These are phyloP conservation scores for Magnaporthiopsis incrustans DNA, from an alignment of 2,329 filamentous ascomycete species.

Conservation along the genomic window DNA sequence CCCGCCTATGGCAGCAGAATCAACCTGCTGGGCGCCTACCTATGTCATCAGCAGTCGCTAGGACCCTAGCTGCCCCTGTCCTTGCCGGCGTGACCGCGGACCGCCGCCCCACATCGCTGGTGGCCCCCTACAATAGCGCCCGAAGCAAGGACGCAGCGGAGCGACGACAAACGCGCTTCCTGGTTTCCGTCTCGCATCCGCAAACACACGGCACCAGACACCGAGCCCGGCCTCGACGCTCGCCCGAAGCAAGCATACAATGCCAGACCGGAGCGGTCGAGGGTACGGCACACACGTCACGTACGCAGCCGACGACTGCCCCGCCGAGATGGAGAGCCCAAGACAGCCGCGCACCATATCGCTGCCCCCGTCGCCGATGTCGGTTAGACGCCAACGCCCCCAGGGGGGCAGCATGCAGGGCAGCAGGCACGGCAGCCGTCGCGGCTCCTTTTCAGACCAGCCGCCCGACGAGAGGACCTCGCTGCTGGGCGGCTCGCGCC, in stretches of 20 bases:
- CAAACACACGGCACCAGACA: not conserved
- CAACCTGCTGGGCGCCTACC: not conserved
- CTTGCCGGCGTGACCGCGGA: not conserved
- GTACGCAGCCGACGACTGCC: not conserved
- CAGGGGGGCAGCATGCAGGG: not conserved
- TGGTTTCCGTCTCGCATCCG: not conserved
- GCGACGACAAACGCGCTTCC: not conserved
- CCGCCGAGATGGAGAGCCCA: not conserved
- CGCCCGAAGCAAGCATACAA: not conserved
- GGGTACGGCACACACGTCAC: not conserved
- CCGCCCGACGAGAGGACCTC: constrained; percentile 22
- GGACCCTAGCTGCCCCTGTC: not conserved
- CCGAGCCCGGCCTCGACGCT: not conserved
- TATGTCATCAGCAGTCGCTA: no score
- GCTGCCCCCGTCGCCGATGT: constrained; percentile 22
- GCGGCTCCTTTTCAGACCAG: constrained; percentile 13
- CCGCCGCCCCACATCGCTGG: not conserved
- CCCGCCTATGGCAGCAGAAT: not conserved
- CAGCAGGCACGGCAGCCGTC: constrained; percentile 13
- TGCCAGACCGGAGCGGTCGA: not conserved
- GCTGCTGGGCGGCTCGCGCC: constrained; percentile 17
- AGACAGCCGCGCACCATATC: constrained; percentile 12
- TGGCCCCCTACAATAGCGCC: no score
- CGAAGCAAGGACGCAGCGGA: not conserved
- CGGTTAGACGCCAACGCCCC: constrained; percentile 16